Evolutionary conservation across 140 eudicot species (phyloP), one percentile per base, ranked within the genome.

Genomic region (Oenanthe javanica): DNA sequence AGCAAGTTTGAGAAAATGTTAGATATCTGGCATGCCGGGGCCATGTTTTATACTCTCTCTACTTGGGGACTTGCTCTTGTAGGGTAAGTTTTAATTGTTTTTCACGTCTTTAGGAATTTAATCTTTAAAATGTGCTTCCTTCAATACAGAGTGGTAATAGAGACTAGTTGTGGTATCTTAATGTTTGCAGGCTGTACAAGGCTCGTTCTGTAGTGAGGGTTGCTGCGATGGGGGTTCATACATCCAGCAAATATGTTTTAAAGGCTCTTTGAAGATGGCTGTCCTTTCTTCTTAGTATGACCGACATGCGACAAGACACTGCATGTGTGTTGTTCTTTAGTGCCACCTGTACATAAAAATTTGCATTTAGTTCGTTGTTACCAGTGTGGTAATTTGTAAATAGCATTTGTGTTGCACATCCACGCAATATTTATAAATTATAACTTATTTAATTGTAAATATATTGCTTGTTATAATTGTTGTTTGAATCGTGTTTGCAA

Each of bases 41-140:
- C 83, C 83, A 77, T 90, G 86, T 94, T 94, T 79, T 94, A 90
- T 85, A 83, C 91, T 75, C 88, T 94, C 73, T 91, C 96, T n/a
- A 92, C 93, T 46, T 94, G 98, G 98, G 98, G 98, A 45, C 97
- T 94, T 87, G 94, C 97, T 79, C 80, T 92, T 10, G 86, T 94
- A 77, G 97, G 98, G 97, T 92, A 51, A 87, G 92, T 75, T 51
- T 69, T 42, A 48, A 45, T 47, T 71, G 4, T 2, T 46, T 47
- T 46, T 31, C 31, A 8, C n/a, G 14, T 61, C 36, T 61, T n/a
- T 1, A 61, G 69, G 5, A 61, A 9, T 61, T n/a, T n/a, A 61
- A 61, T n/a, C 36, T 8, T 6, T 10, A n/a, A 21, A 21, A 6
- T n/a, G 23, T 57, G 66, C 66, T 57, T 57, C 12, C 11, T 21